phyloP scores from a whole-genome alignment of 768 basidiomycete genomes.

The Termitomyces eurrhizus region DNA sequence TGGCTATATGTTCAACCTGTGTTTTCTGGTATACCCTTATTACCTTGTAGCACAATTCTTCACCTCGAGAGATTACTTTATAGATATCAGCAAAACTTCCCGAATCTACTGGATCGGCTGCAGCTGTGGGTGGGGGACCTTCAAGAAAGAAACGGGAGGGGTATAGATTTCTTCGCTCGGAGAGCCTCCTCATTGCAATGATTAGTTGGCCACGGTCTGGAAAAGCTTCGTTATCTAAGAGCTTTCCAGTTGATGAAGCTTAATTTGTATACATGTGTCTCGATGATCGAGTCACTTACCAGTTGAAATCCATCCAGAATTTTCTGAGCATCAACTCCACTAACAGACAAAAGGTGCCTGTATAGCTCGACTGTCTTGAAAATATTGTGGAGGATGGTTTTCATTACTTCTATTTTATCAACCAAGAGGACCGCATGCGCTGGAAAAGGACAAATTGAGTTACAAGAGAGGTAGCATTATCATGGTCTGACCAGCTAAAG shows the following conservation, averaged over 20 bases:
- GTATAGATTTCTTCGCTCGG: conserved; percentile 1
- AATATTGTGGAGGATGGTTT: not conserved
- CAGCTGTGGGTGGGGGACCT: not conserved
- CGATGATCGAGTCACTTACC: not conserved
- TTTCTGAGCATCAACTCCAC: not conserved
- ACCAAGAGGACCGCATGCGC: not conserved
- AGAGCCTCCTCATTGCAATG: conserved; percentile 10
- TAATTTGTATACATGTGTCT: not conserved
- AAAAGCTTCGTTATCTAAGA: conserved; percentile 1
- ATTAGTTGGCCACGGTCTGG: conserved; percentile 3
- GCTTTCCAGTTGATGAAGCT: not conserved
- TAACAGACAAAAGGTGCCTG: not conserved
- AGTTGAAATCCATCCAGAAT: conserved; percentile 7
- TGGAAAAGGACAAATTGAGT: not conserved
- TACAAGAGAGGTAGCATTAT: not conserved
- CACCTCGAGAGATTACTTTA: not conserved
- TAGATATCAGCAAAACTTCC: conserved; percentile 9
- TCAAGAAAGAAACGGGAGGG: not conserved
- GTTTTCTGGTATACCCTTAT: not conserved
- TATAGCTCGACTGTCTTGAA: not conserved
- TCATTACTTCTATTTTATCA: not conserved
- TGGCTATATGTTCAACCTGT: not conserved
- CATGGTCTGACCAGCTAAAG: not conserved
- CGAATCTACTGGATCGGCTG: not conserved
- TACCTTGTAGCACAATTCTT: conserved; percentile 3